Base-by-base conservation (phyloP, 2,329 filamentous ascomycete genomes). In the Penicillium sp. region DNA sequence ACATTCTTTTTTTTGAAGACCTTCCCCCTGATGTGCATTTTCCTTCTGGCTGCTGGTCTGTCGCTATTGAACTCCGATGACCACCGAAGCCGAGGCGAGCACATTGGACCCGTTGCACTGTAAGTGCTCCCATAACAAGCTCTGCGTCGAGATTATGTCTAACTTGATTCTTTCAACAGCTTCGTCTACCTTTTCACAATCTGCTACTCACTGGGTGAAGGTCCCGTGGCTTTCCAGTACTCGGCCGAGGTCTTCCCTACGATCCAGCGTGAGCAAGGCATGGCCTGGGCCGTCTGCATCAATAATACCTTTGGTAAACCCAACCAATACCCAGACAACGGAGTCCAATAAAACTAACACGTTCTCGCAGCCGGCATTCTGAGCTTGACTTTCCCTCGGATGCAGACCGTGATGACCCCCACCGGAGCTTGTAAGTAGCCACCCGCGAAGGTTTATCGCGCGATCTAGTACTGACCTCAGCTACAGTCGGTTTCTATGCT, bases 21-120 rank as follows among this genome's bases (percentile, higher is more conserved):
- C 0, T 88, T 88, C 69, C 86, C 86, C 0, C 78, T 86, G 47
- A 88, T 88, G 86, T 84, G 82, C 11, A 86, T 85, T 81, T 85
- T 84, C 8, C 74, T 88, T 8, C 77, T 88, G 0, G 84, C 84
- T 0, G 85, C 83, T 7, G 86, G 85, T 17, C 77, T 88, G 25
- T 85, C 65, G 78, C 66, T 85, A 79, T 49, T 77, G 82, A 54
- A 80, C 83, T 22, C 69, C 59, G 5, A 60, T 57, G 54, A 67
- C 67, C 12, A 74, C 65, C 41, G 76, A 58, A 4, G 75, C 65
- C 41, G 76, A 59, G 4, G 75, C 74, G 1, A 77, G 79, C 59
- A 60, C 10, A 65, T 70, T 48, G 66, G 63, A n/a, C 68, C 68
- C 1, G 66, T 69, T 42, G 66, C 51, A 1, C 45, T 69, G 67